Evolutionary conservation across 1,284 basidiomycete genomes (phyloP).

Genomic region (Mixia osmundae): DNA sequence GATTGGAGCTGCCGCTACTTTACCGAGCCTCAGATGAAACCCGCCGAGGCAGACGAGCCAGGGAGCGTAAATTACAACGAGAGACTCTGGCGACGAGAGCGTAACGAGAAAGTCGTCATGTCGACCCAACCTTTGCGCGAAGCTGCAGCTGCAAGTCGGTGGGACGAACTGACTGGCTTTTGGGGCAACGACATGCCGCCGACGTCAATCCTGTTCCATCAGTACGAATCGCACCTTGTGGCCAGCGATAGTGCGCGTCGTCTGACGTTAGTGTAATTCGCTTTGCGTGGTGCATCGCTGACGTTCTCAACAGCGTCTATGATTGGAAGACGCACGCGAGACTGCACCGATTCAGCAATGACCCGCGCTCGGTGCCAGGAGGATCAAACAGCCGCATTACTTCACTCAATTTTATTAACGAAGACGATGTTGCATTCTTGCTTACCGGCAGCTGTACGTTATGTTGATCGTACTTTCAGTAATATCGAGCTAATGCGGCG

Average conservation of each 20-base stretch:
- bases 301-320: constrained; percentile 40
- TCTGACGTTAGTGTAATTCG: constrained; percentile 38
- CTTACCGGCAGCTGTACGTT: constrained; percentile 37
- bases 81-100: constrained; percentile 78
- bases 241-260: constrained; percentile 66
- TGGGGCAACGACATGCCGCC: constrained; percentile 47
- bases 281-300: not conserved
- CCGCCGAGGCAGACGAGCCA: constrained; percentile 83
- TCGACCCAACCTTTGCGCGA: constrained; percentile 43
- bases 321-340: constrained; percentile 70
- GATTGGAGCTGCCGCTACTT: constrained; percentile 97
- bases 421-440: constrained; percentile 78
- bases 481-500: constrained; percentile 2
- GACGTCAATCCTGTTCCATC: constrained; percentile 58
- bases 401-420: constrained; percentile 79
- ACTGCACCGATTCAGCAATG: constrained; percentile 67
- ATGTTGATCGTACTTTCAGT: not conserved
- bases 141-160: constrained; percentile 41
- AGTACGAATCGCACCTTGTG: constrained; percentile 71
- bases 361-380: constrained; percentile 34
- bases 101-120: constrained; percentile 59
- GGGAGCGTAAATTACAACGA: constrained; percentile 84
- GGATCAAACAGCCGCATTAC: constrained; percentile 46
- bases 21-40: constrained; percentile 93
- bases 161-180: constrained; percentile 58